Base-by-base conservation (phyloP, 2,329 filamentous ascomycete genomes). In the Talaromyces islandicus region DNA sequence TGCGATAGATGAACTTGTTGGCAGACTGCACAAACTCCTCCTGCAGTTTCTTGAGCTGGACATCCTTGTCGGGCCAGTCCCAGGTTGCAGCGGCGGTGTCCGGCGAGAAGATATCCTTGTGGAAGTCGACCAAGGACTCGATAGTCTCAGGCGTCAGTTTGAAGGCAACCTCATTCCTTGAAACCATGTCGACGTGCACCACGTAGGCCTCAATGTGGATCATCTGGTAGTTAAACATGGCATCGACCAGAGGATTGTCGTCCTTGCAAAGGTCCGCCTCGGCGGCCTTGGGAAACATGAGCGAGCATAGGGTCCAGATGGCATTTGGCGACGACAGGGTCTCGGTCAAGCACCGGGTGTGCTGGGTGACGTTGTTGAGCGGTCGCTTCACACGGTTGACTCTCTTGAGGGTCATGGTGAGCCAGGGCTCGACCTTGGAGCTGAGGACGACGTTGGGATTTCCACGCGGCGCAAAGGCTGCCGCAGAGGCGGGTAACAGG, bases 121-220 rank as follows among this genome's bases (percentile, higher is more conserved):
- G 94, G 77, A 96, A 96, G 74, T 96, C 91, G 74, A 96, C 88
- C 65, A 99, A 85, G 57, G 90, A 80, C 70, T 96, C 92, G 78
- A 99, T 99, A 63, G 92, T 92, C 74, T 97, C 94, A 61, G 88
- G 85, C 25, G 92, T 97, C 71, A 99, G 85, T 84, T 99, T 99
- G 85, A 92, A 97, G 67, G 92, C 94, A 71, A 99, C 92, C 80
- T 97, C 94, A 75, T 96, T 94, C 77, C 92, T 89, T 70, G 95
- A 86, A 62, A 99, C 93, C 92, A 97, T 96, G 80, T 99, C 94
- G 77, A 99, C 92, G 77, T 97, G 93, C 63, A 99, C 94, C 68
- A 97, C 93, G 75, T 99, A 99, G 57, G 94, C 94, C 79, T 97
- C 92, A 68, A 97, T 81, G 74, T 97, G 91, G 71, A 97, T 81